Evolutionary conservation across 1,284 basidiomycete genomes (phyloP).

Genomic region (Leccinum proliferum): DNA sequence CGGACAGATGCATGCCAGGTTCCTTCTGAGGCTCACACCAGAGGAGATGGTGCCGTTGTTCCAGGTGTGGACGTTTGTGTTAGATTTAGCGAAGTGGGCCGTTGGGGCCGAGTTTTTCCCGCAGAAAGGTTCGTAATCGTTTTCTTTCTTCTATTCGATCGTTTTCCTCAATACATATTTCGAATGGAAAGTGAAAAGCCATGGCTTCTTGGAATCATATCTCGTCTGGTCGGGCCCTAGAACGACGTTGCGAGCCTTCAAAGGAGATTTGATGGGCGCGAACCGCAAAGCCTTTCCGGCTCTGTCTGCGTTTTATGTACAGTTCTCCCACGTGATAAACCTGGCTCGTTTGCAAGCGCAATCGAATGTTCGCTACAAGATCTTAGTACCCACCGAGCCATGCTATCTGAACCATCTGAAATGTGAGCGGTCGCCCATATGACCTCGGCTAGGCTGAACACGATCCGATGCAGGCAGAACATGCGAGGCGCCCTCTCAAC

Average conservation of each 20-base stretch:
- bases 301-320: slow-evolving; percentile 8
- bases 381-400: not conserved
- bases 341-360: not conserved
- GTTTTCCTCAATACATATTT: not conserved
- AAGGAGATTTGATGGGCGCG: slow-evolving; percentile 1
- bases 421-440: not conserved
- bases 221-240: slow-evolving; percentile 13
- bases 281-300: slow-evolving; percentile 8
- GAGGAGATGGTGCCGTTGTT: no score
- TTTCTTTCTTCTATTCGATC: not conserved
- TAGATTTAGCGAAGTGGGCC: not conserved
- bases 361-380: not conserved
- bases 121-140: not conserved
- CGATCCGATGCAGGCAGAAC: not conserved
- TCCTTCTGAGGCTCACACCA: slow-evolving; percentile 5
- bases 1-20: slow-evolving; percentile 4
- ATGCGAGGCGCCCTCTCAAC: not conserved
- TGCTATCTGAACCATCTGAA: not conserved
- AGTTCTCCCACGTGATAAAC: not conserved
- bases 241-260: slow-evolving; percentile 10
- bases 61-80: slow-evolving; percentile 5
- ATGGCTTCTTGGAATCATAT: not conserved
- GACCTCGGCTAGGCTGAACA: not conserved
- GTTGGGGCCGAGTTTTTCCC: not conserved
- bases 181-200: not conserved